Evolutionary conservation across 1,284 basidiomycete genomes (phyloP), one percentile per base, ranked within the genome.

Genomic region (Pascua sp.): DNA sequence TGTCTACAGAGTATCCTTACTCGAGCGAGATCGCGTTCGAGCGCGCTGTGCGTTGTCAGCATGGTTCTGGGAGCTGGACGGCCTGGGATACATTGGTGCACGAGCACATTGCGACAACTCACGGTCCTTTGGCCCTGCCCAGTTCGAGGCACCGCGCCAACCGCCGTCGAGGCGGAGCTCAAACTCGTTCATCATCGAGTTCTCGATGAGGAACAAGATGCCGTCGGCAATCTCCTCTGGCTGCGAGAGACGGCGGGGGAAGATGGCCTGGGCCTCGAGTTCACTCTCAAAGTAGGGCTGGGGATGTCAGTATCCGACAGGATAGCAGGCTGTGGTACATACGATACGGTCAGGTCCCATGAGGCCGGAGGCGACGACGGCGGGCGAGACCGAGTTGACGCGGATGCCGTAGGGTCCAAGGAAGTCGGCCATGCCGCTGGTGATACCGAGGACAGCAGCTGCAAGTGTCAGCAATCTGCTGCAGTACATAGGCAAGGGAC

Each of bases 101-200:
- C 24, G 24, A 32, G 24, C 24, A 32, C 24, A 32, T 32, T 32
- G 24, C 7, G 24, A 32, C 24, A 32, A 32, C 24, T 32, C 24
- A 32, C 24, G 61, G 55, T 60, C 60, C 13, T 49, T 36, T 18
- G 61, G 53, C 11, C 55, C 58, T 3, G 55, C 58, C 63, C 63
- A 65, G 61, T 63, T 65, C 39, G 56, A 57, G 42, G 42, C 48
- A 12, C 54, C 56, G 42, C 64, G 53, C 64, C 64, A 65, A 12
- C 59, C 64, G 32, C 61, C 64, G 45, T 65, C 64, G 18, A 65
- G 57, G n/a, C 58, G 55, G 18, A 65, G 45, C 42, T 65, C 53
- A 50, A 62, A 62, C 42, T 63, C 68, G 59, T 70, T 72, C 57
- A 70, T 61, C 65, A 72, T 67, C 16, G 51, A 55, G 51, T 69